Evolutionary conservation across 768 basidiomycete genomes (phyloP), one percentile per base, ranked within the genome.

Genomic region (Arthromyces matolae): DNA sequence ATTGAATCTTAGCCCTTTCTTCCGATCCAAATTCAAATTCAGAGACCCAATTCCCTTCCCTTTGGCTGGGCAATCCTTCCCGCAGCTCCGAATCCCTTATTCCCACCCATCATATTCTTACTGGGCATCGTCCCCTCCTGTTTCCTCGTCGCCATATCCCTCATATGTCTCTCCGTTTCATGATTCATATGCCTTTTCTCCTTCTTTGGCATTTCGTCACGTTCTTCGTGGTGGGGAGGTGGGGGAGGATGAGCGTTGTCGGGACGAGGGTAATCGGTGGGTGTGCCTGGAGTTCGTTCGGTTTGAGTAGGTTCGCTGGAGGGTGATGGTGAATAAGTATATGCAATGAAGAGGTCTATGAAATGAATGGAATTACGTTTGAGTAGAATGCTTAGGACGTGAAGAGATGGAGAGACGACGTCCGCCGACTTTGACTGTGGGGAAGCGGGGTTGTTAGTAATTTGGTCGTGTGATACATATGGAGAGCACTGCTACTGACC

Each of bases 31-130:
- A 29, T 37, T 29, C 19, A 32, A 28, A 20, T 14, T 14, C 13
- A 9, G 2, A 8, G 7, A 34, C 13, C 10, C 32, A 16, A 14
- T 45, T 9, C 18, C 7, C 9, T 8, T 37, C 9, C 27, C 16
- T 20, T 22, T 71, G 83, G 83, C 58, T 84, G 83, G 3, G 69
- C 72, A 49, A 84, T 83, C 47, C 82, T 68, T 23, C 74, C 78
- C 1, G 60, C 72, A 9, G 60, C 74, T 14, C 71, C 76, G 52
- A 72, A 74, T 0, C 52, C 61, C 33, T 71, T 71, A 18, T 63
- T 61, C 3, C 58, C 55, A 16, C 52, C 50, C 52, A 61, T 54
- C 10, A 57, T 47, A 39, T 77, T 75, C 50, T 72, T 71, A 24
- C 77, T 78, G 4, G 82, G 81, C 50, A 65, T 63, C 8, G 72